phyloP scores from a whole-genome alignment of 2,329 filamentous ascomycete species.

The Beauveria rudraprayagi region DNA sequence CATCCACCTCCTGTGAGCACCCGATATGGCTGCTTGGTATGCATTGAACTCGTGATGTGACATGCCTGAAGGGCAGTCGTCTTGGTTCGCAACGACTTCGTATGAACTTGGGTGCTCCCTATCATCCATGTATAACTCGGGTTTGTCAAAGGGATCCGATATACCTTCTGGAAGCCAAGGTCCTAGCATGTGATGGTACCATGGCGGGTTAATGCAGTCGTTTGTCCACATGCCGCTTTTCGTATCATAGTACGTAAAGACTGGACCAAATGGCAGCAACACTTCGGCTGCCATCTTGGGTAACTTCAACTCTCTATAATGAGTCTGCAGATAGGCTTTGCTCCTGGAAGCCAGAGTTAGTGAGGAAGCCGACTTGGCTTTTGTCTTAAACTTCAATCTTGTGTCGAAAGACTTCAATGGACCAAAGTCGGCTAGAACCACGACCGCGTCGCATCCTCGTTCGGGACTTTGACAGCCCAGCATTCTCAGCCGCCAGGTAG shows the following conservation, averaged over 20 bases:
- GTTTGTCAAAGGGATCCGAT: conserved; percentile 12
- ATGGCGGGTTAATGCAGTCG: conserved; percentile 4
- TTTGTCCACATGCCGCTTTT: conserved; percentile 12
- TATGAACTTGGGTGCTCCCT: conserved; percentile 42
- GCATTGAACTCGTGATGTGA: conserved; percentile 45
- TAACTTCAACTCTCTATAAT: conserved; percentile 16
- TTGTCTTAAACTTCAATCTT: background rate
- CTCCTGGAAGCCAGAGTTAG: conserved; percentile 18
- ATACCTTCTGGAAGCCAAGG: conserved; percentile 18
- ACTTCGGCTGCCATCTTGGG: conserved; percentile 14
- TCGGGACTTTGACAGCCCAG: background rate
- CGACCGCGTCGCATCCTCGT: background rate
- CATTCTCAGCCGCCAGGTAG: conserved; percentile 1
- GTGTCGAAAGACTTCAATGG: background rate
- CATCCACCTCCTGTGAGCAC: conserved; percentile 40
- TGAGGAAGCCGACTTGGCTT: background rate
- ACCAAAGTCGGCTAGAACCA: background rate
- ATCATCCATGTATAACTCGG: conserved; percentile 12
- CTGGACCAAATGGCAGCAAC: conserved; percentile 13
- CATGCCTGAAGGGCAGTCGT: conserved; percentile 36
- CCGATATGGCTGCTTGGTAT: conserved; percentile 39
- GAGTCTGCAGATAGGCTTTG: conserved; percentile 21
- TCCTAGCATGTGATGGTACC: conserved; percentile 16
- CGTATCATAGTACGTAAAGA: conserved; percentile 16
- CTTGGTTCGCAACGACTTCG: conserved; percentile 41